Evolutionary conservation across 257 asterid species (phyloP), one percentile per base, ranked within the genome.

Genomic region (Solanum chiquidenum): DNA sequence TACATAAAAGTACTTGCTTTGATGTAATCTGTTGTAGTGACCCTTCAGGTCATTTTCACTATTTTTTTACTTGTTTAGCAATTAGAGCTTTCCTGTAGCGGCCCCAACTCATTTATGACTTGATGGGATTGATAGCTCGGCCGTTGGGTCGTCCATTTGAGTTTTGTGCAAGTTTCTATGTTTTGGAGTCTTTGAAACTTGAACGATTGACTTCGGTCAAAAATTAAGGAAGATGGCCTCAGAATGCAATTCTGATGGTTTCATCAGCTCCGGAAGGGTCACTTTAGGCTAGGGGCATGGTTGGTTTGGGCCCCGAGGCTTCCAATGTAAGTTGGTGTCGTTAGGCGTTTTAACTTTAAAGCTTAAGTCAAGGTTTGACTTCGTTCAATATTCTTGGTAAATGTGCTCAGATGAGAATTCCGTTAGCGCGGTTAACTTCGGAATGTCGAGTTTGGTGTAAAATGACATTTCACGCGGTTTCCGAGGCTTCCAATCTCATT

Each of bases 361-460:
- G 23, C 8, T 49, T 14, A 49, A 49, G 21, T 49, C 8, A 49
- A 49, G 23, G 9, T 49, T 49, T 49, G 21, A 49, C 58, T 49
- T 49, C 8, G 1, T 49, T 49, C 21, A 49, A 14, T 14, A 49
- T 49, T 49, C 58, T 49, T 49, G 58, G 0, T 49, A 49, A 14
- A 14, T 14, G 21, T 49, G 58, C 18, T 12, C 21, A 49, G 0
- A 4, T 49, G 58, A 49, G 58, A 49, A 49, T 49, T 49, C 7
- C 0, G 18, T 49, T 21, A 14, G 1, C 0, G 21, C 8, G 0
- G 21, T 49, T 49, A 49, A 49, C 7, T 49, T 2, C 0, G 0
- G 0, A 49, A 49, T 52, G n/a, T 16, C 9, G 3, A 52, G n/a
- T 52, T 52, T 52, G 9, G 62, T 52, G 3, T 49, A 14, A 0